Conservation (phyloP, 2,329 filamentous ascomycete genomes). For the Scytalidium lignicola region DNA sequence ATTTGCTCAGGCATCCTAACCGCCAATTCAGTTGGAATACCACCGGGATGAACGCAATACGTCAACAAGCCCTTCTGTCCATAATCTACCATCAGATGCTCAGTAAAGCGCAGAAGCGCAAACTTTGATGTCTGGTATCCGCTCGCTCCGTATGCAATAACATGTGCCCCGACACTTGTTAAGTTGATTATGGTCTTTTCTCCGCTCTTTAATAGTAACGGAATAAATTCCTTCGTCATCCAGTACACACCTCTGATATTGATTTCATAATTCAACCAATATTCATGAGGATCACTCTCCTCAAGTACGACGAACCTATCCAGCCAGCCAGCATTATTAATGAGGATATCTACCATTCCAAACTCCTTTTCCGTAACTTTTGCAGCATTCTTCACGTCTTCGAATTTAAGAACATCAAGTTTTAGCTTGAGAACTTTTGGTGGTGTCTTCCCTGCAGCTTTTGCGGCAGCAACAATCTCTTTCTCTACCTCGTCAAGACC, state of each 20-base stretch:
- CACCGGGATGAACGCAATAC: slow-evolving; percentile 36
- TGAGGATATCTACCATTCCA: slow-evolving; percentile 32
- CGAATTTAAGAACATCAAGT: slow-evolving; percentile 30
- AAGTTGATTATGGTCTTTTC: slow-evolving; percentile 44
- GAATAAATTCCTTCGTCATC: slow-evolving; percentile 35
- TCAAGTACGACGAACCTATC: not conserved
- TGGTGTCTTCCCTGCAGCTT: slow-evolving; percentile 20
- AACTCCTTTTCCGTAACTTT: slow-evolving; percentile 17
- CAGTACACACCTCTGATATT: slow-evolving; percentile 44
- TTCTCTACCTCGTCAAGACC: slow-evolving; percentile 24
- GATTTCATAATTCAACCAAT: slow-evolving; percentile 36
- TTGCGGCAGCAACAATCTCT: slow-evolving; percentile 31
- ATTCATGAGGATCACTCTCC: slow-evolving; percentile 22
- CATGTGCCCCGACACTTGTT: slow-evolving; percentile 36
- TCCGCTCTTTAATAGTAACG: slow-evolving; percentile 11
- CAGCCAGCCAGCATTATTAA: slow-evolving; percentile 38
- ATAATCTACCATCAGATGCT: slow-evolving; percentile 43
- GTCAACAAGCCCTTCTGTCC: slow-evolving; percentile 34
- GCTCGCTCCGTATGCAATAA: slow-evolving; percentile 31
- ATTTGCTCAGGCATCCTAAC: slow-evolving; percentile 25
- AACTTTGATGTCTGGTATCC: slow-evolving; percentile 45
- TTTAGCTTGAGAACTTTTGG: slow-evolving; percentile 36
- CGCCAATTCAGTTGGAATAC: slow-evolving; percentile 33
- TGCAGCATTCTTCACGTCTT: slow-evolving; percentile 26
- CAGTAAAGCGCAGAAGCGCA: slow-evolving; percentile 43